Evolutionary conservation across 169 alveolate species (phyloP), one percentile per base, ranked within the genome.

Genomic region (Plasmodium cynomolgi): DNA sequence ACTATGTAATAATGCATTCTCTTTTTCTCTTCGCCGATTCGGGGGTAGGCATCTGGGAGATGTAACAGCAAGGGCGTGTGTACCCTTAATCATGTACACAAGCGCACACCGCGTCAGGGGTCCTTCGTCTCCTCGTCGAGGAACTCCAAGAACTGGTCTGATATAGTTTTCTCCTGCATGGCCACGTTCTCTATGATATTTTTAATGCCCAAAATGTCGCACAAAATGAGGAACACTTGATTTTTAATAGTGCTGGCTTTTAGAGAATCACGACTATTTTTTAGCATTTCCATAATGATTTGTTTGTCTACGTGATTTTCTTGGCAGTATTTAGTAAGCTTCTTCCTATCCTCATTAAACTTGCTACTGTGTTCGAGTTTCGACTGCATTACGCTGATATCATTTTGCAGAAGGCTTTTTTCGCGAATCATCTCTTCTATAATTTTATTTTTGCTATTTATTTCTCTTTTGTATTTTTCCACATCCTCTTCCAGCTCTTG

Each of bases 201-300:
- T 84, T 84, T 84, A 68, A 84, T 84, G 37, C 83, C 92, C 75
- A 84, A 47, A n/a, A 84, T 84, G 41, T 84, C 71, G 31, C 92
- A 62, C 34, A 84, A 84, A 39, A 84, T 62, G 5, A 84, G 83
- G 47, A 84, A 84, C 47, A 84, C 75, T 71, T 84, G 83, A 68
- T 84, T 84, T 34, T 68, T 84, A 33, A 84, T 72, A 54, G 33
- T 84, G n/a, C 20, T 84, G 17, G 81, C 75, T 41, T 84, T 84
- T 71, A 37, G 74, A 20, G 82, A 39, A 47, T 84, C 92, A 23
- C 75, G 23, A 71, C 92, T 84, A 84, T 71, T 84, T 71, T 62
- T 84, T 84, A 84, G 39, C 75, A 84, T 34, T 71, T 84, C 83
- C 44, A 84, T 41, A 37, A 84, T 29, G 23, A 71, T 50, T 84